Conservation (phyloP, 495 filamentous ascomycete genomes). For the Penicillium antarcticum region DNA sequence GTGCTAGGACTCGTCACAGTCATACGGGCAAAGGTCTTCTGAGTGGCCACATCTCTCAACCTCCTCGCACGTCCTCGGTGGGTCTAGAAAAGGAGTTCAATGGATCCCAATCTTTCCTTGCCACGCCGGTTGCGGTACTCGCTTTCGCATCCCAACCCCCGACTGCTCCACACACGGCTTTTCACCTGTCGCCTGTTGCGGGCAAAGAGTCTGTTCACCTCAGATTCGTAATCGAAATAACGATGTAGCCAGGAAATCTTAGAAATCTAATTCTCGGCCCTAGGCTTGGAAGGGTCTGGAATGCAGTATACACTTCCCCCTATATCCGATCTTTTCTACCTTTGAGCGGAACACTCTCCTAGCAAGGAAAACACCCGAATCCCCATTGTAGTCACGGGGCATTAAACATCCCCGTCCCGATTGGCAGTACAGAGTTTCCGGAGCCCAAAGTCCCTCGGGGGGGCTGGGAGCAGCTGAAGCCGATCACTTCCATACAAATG, state of each 20-base stretch:
- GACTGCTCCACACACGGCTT: constrained; percentile 17
- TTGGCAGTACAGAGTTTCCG: constrained; percentile 4
- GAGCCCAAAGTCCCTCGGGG: no score
- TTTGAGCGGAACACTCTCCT: constrained; percentile 12
- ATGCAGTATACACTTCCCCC: not conserved
- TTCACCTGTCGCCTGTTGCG: constrained; percentile 1
- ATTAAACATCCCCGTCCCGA: constrained; percentile 15
- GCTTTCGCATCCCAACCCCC: constrained; percentile 8
- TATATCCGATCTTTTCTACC: constrained; percentile 11
- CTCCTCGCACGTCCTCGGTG: constrained; percentile 11
- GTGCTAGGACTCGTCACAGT: constrained; percentile 16
- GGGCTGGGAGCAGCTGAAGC: constrained; percentile 8
- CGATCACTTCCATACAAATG: constrained; percentile 2
- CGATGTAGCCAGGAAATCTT: not conserved
- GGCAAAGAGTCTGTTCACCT: not conserved
- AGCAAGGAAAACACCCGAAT: no score
- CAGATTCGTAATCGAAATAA: not conserved
- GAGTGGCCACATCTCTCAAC: not conserved
- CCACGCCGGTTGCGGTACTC: constrained; percentile 23
- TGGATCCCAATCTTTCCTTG: constrained; percentile 8
- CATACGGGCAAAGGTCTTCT: constrained; percentile 7
- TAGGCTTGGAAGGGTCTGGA: constrained; percentile 5
- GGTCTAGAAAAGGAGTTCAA: not conserved
- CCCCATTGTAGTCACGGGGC: no score
- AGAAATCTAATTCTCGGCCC: not conserved